phyloP scores from a whole-genome alignment of 805 yeast species.

The Debaryomyces tyrocola region DNA sequence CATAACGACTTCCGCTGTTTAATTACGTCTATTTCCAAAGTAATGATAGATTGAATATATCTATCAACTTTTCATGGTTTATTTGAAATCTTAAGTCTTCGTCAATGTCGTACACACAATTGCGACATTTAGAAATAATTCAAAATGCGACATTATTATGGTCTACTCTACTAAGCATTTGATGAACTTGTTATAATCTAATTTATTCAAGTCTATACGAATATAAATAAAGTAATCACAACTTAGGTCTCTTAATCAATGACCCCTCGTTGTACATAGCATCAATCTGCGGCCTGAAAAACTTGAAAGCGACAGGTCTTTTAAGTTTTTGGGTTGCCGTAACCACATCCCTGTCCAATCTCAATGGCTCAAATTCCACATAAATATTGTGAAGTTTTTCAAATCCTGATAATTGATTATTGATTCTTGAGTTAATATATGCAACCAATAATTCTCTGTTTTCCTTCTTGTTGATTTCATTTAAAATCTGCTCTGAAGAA shows the following conservation, averaged over 20 bases:
- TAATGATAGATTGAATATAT: not conserved
- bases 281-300: slow-evolving; percentile 11
- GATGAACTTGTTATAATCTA: not conserved
- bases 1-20: not conserved
- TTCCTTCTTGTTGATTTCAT: not conserved
- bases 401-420: slow-evolving; percentile 23
- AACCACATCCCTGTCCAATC: slow-evolving; percentile 54
- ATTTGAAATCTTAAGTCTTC: not conserved
- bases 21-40: not conserved
- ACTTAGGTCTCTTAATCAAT: slow-evolving; percentile 5
- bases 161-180: not conserved
- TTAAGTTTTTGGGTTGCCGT: slow-evolving; percentile 63
- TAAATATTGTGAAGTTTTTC: slow-evolving; percentile 31
- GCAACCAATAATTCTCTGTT: slow-evolving; percentile 20
- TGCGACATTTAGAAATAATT: not conserved
- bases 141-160: not conserved
- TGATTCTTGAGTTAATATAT: slow-evolving; percentile 21
- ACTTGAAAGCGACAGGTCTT: slow-evolving; percentile 27
- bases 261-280: slow-evolving; percentile 22
- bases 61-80: not conserved
- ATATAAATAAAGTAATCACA: not conserved
- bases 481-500: not conserved
- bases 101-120: not conserved
- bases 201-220: no score
- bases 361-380: slow-evolving; percentile 34